Evolutionary conservation across 2,329 filamentous ascomycete genomes (phyloP), one percentile per base, ranked within the genome.

Genomic region (Penicillium olsonii): DNA sequence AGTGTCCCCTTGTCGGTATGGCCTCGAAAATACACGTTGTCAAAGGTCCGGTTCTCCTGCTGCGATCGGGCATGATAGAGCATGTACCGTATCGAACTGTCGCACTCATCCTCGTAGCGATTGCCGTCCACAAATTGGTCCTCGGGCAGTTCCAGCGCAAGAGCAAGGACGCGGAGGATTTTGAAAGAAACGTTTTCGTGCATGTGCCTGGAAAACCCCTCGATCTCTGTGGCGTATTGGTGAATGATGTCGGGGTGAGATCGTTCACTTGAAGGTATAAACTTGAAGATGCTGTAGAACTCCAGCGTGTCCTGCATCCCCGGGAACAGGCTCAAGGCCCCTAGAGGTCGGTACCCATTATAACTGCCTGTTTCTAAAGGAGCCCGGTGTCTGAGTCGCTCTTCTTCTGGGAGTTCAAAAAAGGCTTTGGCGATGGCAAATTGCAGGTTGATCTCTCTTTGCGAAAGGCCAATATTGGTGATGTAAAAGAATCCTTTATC

Each of bases 261-360:
- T 4, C 75, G 72, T 31, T 73, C 64, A 52, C 76, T 72, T 39
- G 71, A 63, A 2, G 68, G 65, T 11, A 71, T 74, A 61, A 82
- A 84, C 57, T 85, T 85, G 51, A 79, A 76, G 12, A 84, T 76
- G 59, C 84, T 84, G 71, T 80, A 84, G n/a, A 84, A 76, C 59
- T 84, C 78, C 29, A 80, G 70, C 49, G 83, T 83, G 59, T 84
- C 81, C 19, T 54, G 57, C 18, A 65, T 49, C 11, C 67, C 66
- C 2, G 63, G 62, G 14, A 53, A 51, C 15, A 64, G 48, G 17
- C 66, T 71, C 29, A 75, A 48, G 7, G 53, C 44, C 1, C 78
- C 78, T 2, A 72, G 58, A 0, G 77, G 77, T 22, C 76, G 73
- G 55, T 78, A 81, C 4, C 80, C 81, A 52, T 82, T 82, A 62